Evolutionary conservation across 1,284 basidiomycete genomes (phyloP).

Genomic region (Moniliophthora roreri): DNA sequence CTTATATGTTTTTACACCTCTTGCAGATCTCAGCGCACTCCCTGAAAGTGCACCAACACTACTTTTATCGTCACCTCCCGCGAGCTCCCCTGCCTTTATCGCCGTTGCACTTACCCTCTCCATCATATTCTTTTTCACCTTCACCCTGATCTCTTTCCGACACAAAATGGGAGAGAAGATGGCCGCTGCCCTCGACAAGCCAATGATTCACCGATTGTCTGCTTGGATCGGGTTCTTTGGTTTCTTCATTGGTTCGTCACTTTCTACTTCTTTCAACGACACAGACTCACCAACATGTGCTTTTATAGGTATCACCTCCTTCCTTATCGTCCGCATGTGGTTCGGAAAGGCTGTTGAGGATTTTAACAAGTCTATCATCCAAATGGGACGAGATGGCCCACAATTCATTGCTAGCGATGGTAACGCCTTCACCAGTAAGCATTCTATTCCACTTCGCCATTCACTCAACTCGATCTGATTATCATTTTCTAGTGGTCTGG

Average conservation of each 20-base stretch:
- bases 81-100: constrained; percentile 64
- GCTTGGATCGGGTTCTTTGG: constrained; percentile 76
- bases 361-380: constrained; percentile 63
- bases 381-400: constrained; percentile 52
- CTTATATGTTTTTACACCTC: constrained; percentile 7
- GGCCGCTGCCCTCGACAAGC: constrained; percentile 52
- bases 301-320: constrained; percentile 52
- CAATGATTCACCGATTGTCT: constrained; percentile 55
- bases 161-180: constrained; percentile 59
- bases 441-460: constrained; percentile 19
- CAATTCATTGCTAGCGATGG: constrained; percentile 61
- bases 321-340: constrained; percentile 77
- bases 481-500: constrained; percentile 60
- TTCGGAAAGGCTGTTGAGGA: constrained; percentile 77
- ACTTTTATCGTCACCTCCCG: constrained; percentile 58
- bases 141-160: constrained; percentile 66
- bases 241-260: constrained; percentile 60
- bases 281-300: constrained; percentile 37
- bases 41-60: constrained; percentile 56
- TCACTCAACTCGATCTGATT: constrained; percentile 4
- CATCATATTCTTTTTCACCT: constrained; percentile 65
- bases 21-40: constrained; percentile 61
- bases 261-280: constrained; percentile 20
- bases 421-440: constrained; percentile 77
- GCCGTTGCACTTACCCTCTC: constrained; percentile 61